Percentiles rank a stretch among this genome's conserved stretches.
These are phyloP conservation scores for Lactarius quietus DNA, from an alignment of 768 basidiomycete genomes.

Conservation along the genomic window DNA sequence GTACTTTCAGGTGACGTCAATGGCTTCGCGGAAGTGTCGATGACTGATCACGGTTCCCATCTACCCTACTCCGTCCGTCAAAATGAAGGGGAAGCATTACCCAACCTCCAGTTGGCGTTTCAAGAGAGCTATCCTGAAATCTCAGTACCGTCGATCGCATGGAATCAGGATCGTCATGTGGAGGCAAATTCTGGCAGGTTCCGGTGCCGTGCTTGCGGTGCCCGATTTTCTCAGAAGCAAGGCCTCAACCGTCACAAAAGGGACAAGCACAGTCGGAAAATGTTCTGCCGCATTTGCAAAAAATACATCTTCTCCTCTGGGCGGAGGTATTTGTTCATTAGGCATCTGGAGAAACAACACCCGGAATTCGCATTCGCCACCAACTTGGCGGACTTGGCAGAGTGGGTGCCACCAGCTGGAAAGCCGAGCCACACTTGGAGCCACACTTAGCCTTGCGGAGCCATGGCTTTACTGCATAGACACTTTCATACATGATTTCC, in stretches of 20 bases:
- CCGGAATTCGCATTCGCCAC: not conserved
- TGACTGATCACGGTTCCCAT: not conserved
- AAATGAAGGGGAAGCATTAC: not conserved
- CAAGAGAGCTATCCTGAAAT: not conserved
- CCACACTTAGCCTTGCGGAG: too few species aligned
- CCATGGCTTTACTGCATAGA: too few species aligned
- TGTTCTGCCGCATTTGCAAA: not conserved
- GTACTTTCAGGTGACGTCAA: too few species aligned
- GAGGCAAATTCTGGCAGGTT: not conserved
- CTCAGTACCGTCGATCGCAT: not conserved
- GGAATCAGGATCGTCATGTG: not conserved
- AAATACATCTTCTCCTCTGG: not conserved
- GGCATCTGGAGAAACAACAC: not conserved
- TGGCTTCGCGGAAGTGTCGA: too few species aligned
- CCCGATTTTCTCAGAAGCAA: not conserved
- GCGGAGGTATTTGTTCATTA: not conserved
- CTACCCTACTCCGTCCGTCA: not conserved
- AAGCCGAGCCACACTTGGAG: too few species aligned
- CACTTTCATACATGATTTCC: too few species aligned
- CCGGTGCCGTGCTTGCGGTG: not conserved
- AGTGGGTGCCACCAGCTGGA: too few species aligned
- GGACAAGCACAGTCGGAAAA: not conserved
- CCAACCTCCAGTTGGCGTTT: not conserved
- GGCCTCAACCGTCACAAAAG: not conserved
- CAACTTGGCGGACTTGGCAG: too few species aligned